phyloP scores from a whole-genome alignment of 2,329 filamentous ascomycete species.

The Rutstroemia sydowiana region DNA sequence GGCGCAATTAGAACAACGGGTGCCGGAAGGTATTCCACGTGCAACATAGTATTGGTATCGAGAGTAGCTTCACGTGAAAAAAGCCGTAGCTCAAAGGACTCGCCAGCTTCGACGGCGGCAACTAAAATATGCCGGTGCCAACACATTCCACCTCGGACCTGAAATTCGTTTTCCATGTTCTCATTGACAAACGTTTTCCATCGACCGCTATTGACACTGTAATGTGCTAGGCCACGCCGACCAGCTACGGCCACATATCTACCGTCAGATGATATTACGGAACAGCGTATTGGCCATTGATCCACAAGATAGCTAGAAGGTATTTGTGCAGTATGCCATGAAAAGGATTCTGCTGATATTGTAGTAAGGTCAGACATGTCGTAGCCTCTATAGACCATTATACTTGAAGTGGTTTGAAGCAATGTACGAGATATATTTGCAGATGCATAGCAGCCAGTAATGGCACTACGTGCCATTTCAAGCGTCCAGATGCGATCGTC shows the following conservation, averaged over 20 bases:
- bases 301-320: slow-evolving; percentile 78
- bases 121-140: slow-evolving; percentile 97
- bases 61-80: slow-evolving; percentile 82
- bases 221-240: slow-evolving; percentile 83
- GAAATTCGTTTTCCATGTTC: slow-evolving; percentile 79
- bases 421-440: slow-evolving; percentile 86
- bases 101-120: slow-evolving; percentile 81
- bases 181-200: slow-evolving; percentile 92
- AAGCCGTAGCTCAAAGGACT: slow-evolving; percentile 78
- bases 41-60: slow-evolving; percentile 64
- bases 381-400: slow-evolving; percentile 91
- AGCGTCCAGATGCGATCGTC: slow-evolving; percentile 79
- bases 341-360: slow-evolving; percentile 81
- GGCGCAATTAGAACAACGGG: slow-evolving; percentile 86
- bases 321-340: slow-evolving; percentile 92
- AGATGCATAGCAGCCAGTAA: slow-evolving; percentile 83
- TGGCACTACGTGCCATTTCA: slow-evolving; percentile 90
- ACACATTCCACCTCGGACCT: slow-evolving; percentile 92
- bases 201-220: slow-evolving; percentile 85
- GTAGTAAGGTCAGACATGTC: slow-evolving; percentile 85
- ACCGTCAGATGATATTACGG: slow-evolving; percentile 84
- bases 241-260: slow-evolving; percentile 96
- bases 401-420: slow-evolving; percentile 76
- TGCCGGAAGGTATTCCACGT: slow-evolving; percentile 69
- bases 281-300: slow-evolving; percentile 87